phyloP scores from a whole-genome alignment of 345 rosid genomes.

The Pistacia vera region DNA sequence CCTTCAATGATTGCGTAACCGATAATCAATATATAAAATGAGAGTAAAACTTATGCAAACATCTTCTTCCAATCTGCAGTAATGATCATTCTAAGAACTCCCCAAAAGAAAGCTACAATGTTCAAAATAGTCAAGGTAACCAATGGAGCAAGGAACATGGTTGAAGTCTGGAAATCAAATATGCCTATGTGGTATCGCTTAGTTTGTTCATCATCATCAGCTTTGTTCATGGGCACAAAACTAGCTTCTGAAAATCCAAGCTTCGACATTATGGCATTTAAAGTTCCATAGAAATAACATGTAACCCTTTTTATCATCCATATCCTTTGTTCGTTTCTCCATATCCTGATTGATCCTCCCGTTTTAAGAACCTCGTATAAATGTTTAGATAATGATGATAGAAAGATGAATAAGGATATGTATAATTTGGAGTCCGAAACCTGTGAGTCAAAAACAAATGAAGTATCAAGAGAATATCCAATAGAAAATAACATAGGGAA shows the following conservation, averaged over 20 bases:
- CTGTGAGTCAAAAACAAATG: slow-evolving; percentile 10
- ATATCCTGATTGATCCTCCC: slow-evolving; percentile 24
- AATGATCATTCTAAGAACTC: slow-evolving; percentile 26
- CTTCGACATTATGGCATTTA: slow-evolving; percentile 32
- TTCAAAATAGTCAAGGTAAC: slow-evolving; percentile 36
- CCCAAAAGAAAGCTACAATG: slow-evolving; percentile 25
- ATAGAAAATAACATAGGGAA: too few species aligned
- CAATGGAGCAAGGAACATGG: slow-evolving; percentile 39
- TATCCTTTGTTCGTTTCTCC: slow-evolving; percentile 34
- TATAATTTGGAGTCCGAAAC: slow-evolving; percentile 26
- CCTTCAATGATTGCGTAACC: slow-evolving; percentile 48
- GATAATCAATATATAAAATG: slow-evolving; percentile 35
- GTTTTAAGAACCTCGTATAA: slow-evolving; percentile 30
- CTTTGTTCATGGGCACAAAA: slow-evolving; percentile 46
- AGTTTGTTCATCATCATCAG: slow-evolving; percentile 18
- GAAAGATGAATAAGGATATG: slow-evolving; percentile 28
- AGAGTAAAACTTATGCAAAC: slow-evolving; percentile 29
- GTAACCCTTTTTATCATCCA: slow-evolving; percentile 52
- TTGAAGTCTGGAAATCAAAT: slow-evolving; percentile 40
- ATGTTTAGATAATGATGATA: slow-evolving; percentile 23
- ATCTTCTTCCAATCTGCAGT: slow-evolving; percentile 21
- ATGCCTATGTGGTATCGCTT: slow-evolving; percentile 34
- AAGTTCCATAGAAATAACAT: slow-evolving; percentile 22
- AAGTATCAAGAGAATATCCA: neutral
- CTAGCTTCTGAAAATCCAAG: slow-evolving; percentile 36